phyloP scores from a whole-genome alignment of 2,329 filamentous ascomycete species.

The Stagonosporopsis tanaceti region DNA sequence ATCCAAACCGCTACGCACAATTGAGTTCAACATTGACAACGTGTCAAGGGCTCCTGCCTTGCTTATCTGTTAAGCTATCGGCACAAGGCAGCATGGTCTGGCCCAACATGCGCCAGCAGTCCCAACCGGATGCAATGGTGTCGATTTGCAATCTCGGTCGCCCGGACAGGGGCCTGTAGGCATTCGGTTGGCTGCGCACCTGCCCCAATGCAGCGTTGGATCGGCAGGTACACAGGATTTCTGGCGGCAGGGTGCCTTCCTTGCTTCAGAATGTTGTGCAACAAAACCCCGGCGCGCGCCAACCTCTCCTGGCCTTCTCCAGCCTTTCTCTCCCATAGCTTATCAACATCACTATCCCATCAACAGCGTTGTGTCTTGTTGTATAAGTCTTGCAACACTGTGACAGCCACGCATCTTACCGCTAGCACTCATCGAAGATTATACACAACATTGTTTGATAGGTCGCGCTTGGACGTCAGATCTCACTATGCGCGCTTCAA shows the following conservation, averaged over 20 bases:
- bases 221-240: slow-evolving; percentile 28
- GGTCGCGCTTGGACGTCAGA: slow-evolving; percentile 14
- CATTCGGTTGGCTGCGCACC: slow-evolving; percentile 17
- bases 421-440: background rate
- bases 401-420: slow-evolving; percentile 1
- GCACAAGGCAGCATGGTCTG: slow-evolving; percentile 8
- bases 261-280: slow-evolving; percentile 29
- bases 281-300: slow-evolving; percentile 25
- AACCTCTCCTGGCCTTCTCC: slow-evolving; percentile 22
- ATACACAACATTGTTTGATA: slow-evolving; percentile 11
- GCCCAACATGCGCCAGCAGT: slow-evolving; percentile 6
- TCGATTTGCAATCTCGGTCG: slow-evolving; percentile 21
- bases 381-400: background rate
- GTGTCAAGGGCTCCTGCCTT: slow-evolving; percentile 7
- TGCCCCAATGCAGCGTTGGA: slow-evolving; percentile 18
- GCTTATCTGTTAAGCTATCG: slow-evolving; percentile 1
- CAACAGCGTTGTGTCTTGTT: background rate
- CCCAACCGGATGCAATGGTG: slow-evolving; percentile 16
- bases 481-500: slow-evolving; percentile 39
- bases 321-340: slow-evolving; percentile 12
- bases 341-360: slow-evolving; percentile 10
- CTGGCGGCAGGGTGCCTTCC: slow-evolving; percentile 21
- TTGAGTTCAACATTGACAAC: slow-evolving; percentile 14
- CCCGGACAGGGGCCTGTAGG: slow-evolving; percentile 10
- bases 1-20: background rate